These are phyloP conservation scores for Arabis hirsuta DNA, from an alignment of 345 rosid genomes.

Conservation along the genomic window DNA sequence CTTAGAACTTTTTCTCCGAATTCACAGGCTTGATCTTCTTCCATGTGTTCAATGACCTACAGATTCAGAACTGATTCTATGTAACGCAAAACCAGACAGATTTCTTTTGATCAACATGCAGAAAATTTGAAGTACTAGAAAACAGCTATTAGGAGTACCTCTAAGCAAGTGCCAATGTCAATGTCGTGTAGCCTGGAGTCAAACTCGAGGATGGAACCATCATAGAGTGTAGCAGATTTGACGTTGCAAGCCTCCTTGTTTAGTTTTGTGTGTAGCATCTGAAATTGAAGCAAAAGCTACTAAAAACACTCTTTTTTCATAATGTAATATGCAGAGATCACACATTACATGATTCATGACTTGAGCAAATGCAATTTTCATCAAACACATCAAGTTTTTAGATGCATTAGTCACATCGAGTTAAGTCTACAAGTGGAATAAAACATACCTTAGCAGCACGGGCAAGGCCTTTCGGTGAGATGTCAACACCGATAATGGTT, in stretches of 20 bases:
- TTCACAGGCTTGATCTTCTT: conserved; percentile 74
- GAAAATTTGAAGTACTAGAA: background rate
- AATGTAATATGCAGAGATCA: background rate
- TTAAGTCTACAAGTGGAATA: background rate
- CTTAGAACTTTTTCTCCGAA: conserved; percentile 74
- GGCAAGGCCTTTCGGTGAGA: conserved; percentile 74
- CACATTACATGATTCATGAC: background rate
- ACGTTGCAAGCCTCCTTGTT: conserved; percentile 53
- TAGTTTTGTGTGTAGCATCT: conserved; percentile 85
- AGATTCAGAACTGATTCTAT: conserved; percentile 3
- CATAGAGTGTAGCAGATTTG: conserved; percentile 74
- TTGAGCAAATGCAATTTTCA: conserved; percentile 16
- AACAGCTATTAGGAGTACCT: conserved; percentile 50
- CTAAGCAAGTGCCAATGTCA: conserved; percentile 92
- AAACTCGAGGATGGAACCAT: conserved; percentile 78
- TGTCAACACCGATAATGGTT: conserved; percentile 80
- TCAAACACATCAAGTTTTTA: background rate
- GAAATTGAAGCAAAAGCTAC: conserved; percentile 35
- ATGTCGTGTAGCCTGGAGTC: conserved; percentile 70
- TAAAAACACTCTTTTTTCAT: background rate
- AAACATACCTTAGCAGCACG: conserved; percentile 89
- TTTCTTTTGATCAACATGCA: background rate
- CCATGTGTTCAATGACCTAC: conserved; percentile 97
- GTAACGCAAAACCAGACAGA: background rate
- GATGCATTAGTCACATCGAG: conserved; percentile 20